These are phyloP conservation scores for Thelonectria rubi DNA, from an alignment of 2,329 filamentous ascomycete genomes.

Conservation along the genomic window DNA sequence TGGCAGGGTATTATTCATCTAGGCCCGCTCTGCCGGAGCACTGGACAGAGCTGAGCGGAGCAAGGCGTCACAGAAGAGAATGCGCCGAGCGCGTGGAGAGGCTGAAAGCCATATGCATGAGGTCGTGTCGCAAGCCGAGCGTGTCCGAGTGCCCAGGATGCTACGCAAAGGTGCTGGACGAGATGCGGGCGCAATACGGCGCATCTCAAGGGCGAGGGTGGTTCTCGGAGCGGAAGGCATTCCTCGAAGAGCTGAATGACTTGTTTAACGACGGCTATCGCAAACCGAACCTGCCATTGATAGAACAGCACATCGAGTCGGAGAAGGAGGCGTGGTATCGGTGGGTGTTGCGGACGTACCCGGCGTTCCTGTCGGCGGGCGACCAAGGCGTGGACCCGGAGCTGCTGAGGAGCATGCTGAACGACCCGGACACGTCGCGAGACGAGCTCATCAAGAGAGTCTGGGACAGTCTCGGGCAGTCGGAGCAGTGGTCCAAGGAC, in stretches of 20 bases:
- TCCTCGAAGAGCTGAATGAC: conserved; percentile 59
- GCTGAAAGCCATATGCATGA: conserved; percentile 54
- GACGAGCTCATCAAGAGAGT: conserved; percentile 50
- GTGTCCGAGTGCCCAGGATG: conserved; percentile 59
- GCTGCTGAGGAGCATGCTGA: conserved; percentile 48
- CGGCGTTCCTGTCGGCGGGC: conserved; percentile 49
- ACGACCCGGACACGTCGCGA: conserved; percentile 50
- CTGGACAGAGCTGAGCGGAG: conserved; percentile 51
- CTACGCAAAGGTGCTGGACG: conserved; percentile 57
- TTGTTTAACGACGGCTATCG: conserved; percentile 58
- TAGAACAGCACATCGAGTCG: conserved; percentile 60
- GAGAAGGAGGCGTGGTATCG: conserved; percentile 65
- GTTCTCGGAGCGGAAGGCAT: conserved; percentile 60
- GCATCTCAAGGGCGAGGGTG: conserved; percentile 55
- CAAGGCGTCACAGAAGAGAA: conserved; percentile 44
- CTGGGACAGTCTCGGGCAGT: conserved; percentile 49
- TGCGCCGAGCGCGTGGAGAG: conserved; percentile 54
- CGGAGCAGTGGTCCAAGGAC: conserved; percentile 44
- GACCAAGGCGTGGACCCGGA: conserved; percentile 43
- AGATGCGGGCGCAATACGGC: conserved; percentile 51
- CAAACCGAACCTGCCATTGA: conserved; percentile 53
- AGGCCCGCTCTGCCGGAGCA: conserved; percentile 48
- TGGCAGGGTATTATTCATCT: conserved; percentile 37
- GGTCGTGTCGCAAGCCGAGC: conserved; percentile 54
- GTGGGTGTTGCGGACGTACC: conserved; percentile 52